These are phyloP conservation scores for Pythium aphanidermatum DNA, from an alignment of 352 stramenopile species.

Conservation along the genomic window DNA sequence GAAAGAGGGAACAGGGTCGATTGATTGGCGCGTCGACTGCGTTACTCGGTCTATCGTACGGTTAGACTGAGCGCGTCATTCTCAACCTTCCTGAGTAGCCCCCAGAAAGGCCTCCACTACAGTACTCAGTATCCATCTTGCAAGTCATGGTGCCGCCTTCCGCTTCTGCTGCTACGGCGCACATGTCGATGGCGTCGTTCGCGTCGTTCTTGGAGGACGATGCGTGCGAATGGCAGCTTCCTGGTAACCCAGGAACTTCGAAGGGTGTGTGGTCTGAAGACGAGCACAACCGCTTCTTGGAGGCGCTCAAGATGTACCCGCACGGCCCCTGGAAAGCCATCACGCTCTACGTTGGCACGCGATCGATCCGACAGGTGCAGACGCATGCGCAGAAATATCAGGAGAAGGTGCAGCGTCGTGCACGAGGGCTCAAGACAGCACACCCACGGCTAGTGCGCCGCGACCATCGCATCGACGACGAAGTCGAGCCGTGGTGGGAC, in stretches of 20 bases:
- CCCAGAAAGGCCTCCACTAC: too few species aligned
- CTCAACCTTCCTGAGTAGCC: too few species aligned
- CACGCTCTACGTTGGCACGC: conserved; percentile 11
- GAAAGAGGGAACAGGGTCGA: too few species aligned
- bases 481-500: conserved; percentile 11
- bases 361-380: conserved; percentile 17
- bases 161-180: too few species aligned
- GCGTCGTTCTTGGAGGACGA: too few species aligned
- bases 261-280: conserved; percentile 18
- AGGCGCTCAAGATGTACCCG: conserved; percentile 19
- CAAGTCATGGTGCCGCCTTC: too few species aligned
- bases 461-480: conserved; percentile 16
- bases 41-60: too few species aligned
- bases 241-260: background rate
- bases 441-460: conserved; percentile 2
- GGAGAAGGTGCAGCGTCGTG: conserved; percentile 12
- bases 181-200: background rate
- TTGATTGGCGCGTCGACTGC: too few species aligned
- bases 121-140: too few species aligned
- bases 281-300: conserved; percentile 19
- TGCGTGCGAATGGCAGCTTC: background rate
- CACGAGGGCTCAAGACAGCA: conserved; percentile 10
- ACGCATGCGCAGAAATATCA: conserved; percentile 19
- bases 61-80: too few species aligned
- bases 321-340: conserved; percentile 13